These are phyloP conservation scores for Septoria linicola DNA, from an alignment of 2,329 filamentous ascomycete genomes.

Conservation along the genomic window DNA sequence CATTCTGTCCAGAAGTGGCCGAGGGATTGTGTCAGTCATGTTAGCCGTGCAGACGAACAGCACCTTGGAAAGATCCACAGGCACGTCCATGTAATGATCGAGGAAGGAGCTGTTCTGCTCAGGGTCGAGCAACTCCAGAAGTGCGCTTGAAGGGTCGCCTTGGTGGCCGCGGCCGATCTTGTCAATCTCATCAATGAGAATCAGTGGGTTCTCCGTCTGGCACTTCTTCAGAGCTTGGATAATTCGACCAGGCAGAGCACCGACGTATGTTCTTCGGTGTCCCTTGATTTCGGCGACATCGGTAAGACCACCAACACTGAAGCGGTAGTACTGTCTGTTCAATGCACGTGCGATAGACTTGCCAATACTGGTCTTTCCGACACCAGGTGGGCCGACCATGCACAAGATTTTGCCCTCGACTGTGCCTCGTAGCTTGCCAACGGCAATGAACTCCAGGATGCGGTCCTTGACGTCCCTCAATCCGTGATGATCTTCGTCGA, in stretches of 20 bases:
- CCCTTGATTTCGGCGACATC: slow-evolving; percentile 99
- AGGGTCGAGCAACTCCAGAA: slow-evolving; percentile 90
- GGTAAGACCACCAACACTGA: slow-evolving; percentile 93
- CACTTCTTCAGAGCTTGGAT: slow-evolving; percentile 99
- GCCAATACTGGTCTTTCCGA: slow-evolving; percentile 97
- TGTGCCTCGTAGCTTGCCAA: slow-evolving; percentile 92
- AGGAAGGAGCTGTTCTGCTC: slow-evolving; percentile 97
- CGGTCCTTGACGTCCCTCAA: slow-evolving; percentile 98
- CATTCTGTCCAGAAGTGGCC: slow-evolving; percentile 93
- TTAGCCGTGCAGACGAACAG: slow-evolving; percentile 98
- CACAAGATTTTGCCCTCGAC: slow-evolving; percentile 98
- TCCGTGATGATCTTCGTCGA: slow-evolving; percentile 96
- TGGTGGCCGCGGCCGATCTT: slow-evolving; percentile 97
- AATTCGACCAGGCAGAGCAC: slow-evolving; percentile 89
- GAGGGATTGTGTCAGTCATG: slow-evolving; percentile 96
- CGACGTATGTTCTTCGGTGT: slow-evolving; percentile 92
- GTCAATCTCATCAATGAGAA: slow-evolving; percentile 96
- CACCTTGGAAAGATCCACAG: slow-evolving; percentile 94
- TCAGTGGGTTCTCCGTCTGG: slow-evolving; percentile 95
- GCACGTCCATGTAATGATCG: slow-evolving; percentile 98
- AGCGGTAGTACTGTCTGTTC: slow-evolving; percentile 95
- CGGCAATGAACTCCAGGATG: slow-evolving; percentile 96
- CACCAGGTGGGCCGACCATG: slow-evolving; percentile 94
- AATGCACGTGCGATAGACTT: slow-evolving; percentile 95
- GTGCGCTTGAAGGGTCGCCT: slow-evolving; percentile 89